Evolutionary conservation across 306 rosid species (phyloP).

Genomic region (Cucumis cinereus): DNA sequence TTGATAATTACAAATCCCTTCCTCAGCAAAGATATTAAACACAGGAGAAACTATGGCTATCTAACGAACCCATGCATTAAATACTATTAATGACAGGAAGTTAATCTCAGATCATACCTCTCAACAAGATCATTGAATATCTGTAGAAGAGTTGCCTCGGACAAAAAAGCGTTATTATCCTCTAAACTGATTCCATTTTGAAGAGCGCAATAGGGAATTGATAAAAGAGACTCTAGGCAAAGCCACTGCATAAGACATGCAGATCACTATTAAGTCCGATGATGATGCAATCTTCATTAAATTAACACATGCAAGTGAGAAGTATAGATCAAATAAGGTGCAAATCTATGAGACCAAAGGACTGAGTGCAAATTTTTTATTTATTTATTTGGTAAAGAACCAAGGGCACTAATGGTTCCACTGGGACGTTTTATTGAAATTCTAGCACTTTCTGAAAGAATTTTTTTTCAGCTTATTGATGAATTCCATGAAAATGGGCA

Average conservation of each 20-base stretch:
- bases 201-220: slow-evolving; percentile 48
- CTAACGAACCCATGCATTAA: not conserved
- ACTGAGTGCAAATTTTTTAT: not conserved
- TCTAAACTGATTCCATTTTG: slow-evolving; percentile 31
- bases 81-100: not conserved
- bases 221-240: slow-evolving; percentile 72
- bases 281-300: not conserved
- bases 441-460: too few relatives aligned
- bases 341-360: not conserved
- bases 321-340: not conserved
- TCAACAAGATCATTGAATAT: slow-evolving; percentile 68
- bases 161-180: slow-evolving; percentile 27
- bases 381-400: too few relatives aligned
- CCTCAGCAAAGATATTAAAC: not conserved
- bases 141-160: slow-evolving; percentile 47
- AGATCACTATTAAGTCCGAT: not conserved
- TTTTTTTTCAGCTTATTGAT: too few relatives aligned
- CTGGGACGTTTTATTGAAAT: too few relatives aligned
- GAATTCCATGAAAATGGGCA: too few relatives aligned
- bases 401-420: too few relatives aligned
- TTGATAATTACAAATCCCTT: not conserved
- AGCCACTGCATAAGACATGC: slow-evolving; percentile 57
- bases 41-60: not conserved
- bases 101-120: slow-evolving; percentile 38
- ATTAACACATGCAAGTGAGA: not conserved